Evolutionary conservation across 306 rosid species (phyloP).

Genomic region (Psophocarpus tetragonolobus): DNA sequence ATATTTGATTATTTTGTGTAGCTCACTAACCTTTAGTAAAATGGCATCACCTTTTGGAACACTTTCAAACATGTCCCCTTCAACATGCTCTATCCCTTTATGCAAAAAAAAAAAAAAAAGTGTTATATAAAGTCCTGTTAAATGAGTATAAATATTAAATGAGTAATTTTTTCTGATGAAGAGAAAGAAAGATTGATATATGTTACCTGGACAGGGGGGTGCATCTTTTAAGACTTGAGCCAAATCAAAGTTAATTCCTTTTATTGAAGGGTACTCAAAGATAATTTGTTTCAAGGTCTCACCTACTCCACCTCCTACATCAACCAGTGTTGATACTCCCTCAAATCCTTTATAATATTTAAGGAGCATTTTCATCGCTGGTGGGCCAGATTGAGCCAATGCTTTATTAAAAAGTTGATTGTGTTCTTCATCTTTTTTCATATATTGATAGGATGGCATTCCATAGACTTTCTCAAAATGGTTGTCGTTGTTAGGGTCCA

Average conservation of each 20-base stretch:
- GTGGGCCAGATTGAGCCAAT: background rate
- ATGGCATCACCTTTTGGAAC: background rate
- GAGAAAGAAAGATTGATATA: too few species aligned
- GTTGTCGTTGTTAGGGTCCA: background rate
- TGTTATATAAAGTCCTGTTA: too few species aligned
- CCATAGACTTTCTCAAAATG: background rate
- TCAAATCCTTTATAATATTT: background rate
- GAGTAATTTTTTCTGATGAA: too few species aligned
- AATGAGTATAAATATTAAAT: too few species aligned
- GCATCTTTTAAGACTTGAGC: background rate
- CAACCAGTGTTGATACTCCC: background rate
- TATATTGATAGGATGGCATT: background rate
- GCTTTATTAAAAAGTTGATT: background rate
- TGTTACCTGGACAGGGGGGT: background rate
- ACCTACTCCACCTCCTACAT: background rate
- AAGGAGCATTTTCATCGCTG: background rate
- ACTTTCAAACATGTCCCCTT: background rate
- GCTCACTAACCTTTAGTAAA: background rate
- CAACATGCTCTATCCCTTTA: background rate
- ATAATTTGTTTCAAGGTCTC: background rate
- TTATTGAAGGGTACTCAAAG: background rate
- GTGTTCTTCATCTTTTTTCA: background rate
- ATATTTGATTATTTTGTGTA: too few species aligned
- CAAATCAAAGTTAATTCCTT: conserved; percentile 15
- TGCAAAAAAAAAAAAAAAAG: background rate